phyloP scores from a whole-genome alignment of 352 stramenopile species.

The Saprolegnia parasitica region DNA sequence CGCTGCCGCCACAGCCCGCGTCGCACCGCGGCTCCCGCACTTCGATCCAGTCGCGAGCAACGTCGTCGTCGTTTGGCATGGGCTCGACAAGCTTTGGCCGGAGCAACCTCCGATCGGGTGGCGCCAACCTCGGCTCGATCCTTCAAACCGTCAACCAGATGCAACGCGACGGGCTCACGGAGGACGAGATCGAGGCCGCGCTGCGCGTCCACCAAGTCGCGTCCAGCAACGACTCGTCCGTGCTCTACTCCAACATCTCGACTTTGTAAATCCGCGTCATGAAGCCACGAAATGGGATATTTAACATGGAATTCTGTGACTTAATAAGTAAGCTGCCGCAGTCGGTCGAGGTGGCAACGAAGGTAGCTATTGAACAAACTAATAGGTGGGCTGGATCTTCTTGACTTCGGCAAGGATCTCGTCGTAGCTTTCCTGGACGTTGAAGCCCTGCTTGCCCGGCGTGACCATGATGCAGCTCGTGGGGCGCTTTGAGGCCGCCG shows the following conservation, averaged over 20 bases:
- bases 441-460: constrained; percentile 87
- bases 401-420: constrained; percentile 87
- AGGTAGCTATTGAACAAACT: constrained; percentile 31
- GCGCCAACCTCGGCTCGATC: constrained; percentile 13
- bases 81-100: constrained; percentile 19
- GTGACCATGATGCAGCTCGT: constrained; percentile 98
- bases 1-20: too few species aligned
- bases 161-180: neutral
- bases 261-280: neutral
- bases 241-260: constrained; percentile 15
- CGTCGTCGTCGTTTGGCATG: constrained; percentile 20
- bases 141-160: constrained; percentile 5
- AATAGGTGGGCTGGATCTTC: constrained; percentile 82
- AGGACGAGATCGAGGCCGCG: constrained; percentile 3
- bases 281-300: neutral
- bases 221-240: constrained; percentile 9
- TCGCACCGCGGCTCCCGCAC: neutral
- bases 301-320: constrained; percentile 9
- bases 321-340: constrained; percentile 18
- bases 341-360: neutral
- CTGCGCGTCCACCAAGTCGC: neutral
- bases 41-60: neutral
- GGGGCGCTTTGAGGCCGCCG: constrained; percentile 96
- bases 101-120: neutral
- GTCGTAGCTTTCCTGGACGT: constrained; percentile 84